These are phyloP conservation scores for Neurospora sp. DNA, from an alignment of 495 filamentous ascomycete genomes.

Conservation along the genomic window DNA sequence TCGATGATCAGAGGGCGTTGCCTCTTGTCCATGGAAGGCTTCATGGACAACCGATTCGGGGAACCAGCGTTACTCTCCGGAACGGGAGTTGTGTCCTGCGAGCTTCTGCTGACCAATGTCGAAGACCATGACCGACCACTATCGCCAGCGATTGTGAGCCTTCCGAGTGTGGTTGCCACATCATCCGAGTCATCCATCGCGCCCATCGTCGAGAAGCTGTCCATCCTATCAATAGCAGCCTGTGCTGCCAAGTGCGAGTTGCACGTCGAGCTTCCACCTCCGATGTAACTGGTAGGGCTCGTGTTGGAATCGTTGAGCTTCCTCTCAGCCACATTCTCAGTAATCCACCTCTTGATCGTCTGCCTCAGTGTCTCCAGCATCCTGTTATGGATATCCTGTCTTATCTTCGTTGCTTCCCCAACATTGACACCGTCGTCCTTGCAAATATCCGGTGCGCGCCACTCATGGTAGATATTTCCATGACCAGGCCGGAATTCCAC, in stretches of 20 bases:
- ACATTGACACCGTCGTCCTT: background rate
- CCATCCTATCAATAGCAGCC: background rate
- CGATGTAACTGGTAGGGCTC: background rate
- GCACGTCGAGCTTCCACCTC: background rate
- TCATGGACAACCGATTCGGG: background rate
- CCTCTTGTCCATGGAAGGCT: background rate
- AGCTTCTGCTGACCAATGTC: background rate
- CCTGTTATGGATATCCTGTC: background rate
- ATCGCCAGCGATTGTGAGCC: background rate
- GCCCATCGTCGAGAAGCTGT: background rate
- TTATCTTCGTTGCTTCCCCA: background rate
- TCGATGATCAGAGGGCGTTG: background rate
- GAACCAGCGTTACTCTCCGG: background rate
- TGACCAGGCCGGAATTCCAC: conserved; percentile 19
- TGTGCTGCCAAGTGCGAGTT: background rate
- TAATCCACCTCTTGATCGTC: conserved; percentile 7
- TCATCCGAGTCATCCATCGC: background rate
- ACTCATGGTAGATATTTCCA: conserved; percentile 27
- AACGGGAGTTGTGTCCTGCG: background rate
- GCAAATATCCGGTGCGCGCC: conserved; percentile 20
- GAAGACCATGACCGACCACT: background rate
- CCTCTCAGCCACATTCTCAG: background rate
- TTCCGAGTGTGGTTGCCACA: background rate
- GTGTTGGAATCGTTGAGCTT: conserved; percentile 9
- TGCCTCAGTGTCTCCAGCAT: conserved; percentile 7